Conservation (phyloP, 2,329 filamentous ascomycete genomes). For the Aspergillus oerlinghausenensis region DNA sequence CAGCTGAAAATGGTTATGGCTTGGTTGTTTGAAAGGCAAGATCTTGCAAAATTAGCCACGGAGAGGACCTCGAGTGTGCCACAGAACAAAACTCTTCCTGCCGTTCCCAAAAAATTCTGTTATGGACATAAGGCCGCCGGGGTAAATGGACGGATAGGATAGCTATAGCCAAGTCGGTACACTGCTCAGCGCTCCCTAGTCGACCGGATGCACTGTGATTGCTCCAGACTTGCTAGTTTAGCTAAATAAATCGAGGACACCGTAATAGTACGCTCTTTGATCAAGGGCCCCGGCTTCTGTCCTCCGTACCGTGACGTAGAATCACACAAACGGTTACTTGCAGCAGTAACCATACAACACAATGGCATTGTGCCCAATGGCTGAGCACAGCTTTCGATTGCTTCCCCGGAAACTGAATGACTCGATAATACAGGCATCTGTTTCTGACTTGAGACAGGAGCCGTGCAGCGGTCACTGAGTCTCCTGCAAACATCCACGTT, state of each 20-base stretch:
- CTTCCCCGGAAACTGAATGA: not conserved
- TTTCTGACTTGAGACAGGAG: not conserved
- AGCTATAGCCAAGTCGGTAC: not conserved
- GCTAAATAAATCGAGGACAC: not conserved
- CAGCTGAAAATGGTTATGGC: not conserved
- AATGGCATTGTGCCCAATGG: constrained; percentile 1
- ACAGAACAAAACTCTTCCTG: too few relatives aligned
- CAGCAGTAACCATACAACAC: not conserved
- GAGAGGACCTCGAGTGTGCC: not conserved
- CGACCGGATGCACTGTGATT: not conserved
- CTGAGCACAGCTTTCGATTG: not conserved
- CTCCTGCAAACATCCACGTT: not conserved
- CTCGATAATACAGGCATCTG: not conserved
- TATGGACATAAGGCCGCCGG: too few relatives aligned
- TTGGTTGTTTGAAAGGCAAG: not conserved
- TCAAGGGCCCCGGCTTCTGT: not conserved
- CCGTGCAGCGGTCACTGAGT: not conserved
- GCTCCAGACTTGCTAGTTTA: not conserved
- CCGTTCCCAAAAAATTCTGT: too few relatives aligned
- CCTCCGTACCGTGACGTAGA: not conserved
- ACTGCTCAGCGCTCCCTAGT: not conserved
- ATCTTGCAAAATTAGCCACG: not conserved
- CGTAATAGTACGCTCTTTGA: not conserved
- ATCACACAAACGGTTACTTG: constrained; percentile 2
- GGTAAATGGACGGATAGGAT: too few relatives aligned